phyloP scores from a whole-genome alignment of 148 eudicot genomes.

The Fagopyrum esculentum region DNA sequence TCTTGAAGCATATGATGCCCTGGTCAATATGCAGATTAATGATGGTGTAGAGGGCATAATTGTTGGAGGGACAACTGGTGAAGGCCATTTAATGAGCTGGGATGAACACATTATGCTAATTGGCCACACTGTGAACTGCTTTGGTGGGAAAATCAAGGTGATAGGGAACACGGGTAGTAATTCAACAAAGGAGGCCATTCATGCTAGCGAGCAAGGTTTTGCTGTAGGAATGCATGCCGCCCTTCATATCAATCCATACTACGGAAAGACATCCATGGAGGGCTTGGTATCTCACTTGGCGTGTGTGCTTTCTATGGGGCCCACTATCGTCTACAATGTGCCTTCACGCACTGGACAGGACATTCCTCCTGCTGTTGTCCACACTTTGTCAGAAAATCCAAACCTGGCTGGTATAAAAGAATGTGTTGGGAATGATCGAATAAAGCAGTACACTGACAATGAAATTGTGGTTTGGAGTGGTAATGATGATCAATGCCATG shows the following conservation, averaged over 20 bases:
- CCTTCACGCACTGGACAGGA: conserved; percentile 86
- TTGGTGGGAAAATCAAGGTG: conserved; percentile 67
- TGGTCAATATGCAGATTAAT: conserved; percentile 76
- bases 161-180: conserved; percentile 91
- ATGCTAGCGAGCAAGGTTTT: conserved; percentile 87
- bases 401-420: conserved; percentile 81
- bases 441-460: conserved; percentile 50
- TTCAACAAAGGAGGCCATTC: conserved; percentile 87
- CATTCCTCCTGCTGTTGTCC: conserved; percentile 59
- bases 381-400: conserved; percentile 27
- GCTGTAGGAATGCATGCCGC: conserved; percentile 96
- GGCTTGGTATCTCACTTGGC: conserved; percentile 71
- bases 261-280: conserved; percentile 75
- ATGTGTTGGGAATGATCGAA: conserved; percentile 67
- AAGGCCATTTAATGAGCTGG: conserved; percentile 93
- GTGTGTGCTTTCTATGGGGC: conserved; percentile 76
- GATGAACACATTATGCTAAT: conserved; percentile 95
- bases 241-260: conserved; percentile 86
- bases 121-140: conserved; percentile 84
- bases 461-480: conserved; percentile 76
- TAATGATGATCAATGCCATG: conserved; percentile 81
- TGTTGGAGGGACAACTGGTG: conserved; percentile 92
- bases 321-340: conserved; percentile 79
- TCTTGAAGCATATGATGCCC: conserved; percentile 79
- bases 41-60: conserved; percentile 69